phyloP scores from a whole-genome alignment of 2,329 filamentous ascomycete species.

The Arthrinium puccinioides region DNA sequence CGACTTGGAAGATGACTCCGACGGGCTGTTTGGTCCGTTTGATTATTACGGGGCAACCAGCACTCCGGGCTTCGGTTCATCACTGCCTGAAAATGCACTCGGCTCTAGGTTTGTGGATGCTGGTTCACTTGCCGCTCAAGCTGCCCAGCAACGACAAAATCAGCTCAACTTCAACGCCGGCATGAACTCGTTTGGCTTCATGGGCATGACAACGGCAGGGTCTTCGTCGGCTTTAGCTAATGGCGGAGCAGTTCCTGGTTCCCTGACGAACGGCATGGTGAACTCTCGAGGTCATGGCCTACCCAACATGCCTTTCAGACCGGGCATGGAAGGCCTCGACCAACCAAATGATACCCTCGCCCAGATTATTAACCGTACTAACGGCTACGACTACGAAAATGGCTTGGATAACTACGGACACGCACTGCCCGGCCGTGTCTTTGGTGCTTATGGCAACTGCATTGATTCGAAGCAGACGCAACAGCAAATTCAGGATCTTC shows the following conservation, averaged over 20 bases:
- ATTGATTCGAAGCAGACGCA: constrained; percentile 32
- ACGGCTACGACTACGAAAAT: constrained; percentile 26
- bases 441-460: constrained; percentile 25
- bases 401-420: constrained; percentile 28
- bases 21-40: background rate
- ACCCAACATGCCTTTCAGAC: too few species aligned
- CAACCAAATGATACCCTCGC: too few species aligned
- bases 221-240: background rate
- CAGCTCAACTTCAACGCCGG: too few species aligned
- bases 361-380: constrained; percentile 31
- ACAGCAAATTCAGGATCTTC: constrained; percentile 42
- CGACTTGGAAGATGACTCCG: background rate
- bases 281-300: constrained; percentile 1
- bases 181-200: too few species aligned
- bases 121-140: too few species aligned
- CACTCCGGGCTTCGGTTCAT: too few species aligned
- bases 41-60: too few species aligned
- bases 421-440: constrained; percentile 24
- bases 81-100: too few species aligned
- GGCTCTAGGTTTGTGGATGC: too few species aligned
- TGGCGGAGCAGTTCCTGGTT: background rate
- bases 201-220: too few species aligned
- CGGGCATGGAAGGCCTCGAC: constrained; percentile 7
- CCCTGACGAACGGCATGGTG: constrained; percentile 4
- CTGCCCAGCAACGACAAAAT: too few species aligned